Evolutionary conservation across 148 eudicot genomes (phyloP).

Genomic region (Chenopodium album): DNA sequence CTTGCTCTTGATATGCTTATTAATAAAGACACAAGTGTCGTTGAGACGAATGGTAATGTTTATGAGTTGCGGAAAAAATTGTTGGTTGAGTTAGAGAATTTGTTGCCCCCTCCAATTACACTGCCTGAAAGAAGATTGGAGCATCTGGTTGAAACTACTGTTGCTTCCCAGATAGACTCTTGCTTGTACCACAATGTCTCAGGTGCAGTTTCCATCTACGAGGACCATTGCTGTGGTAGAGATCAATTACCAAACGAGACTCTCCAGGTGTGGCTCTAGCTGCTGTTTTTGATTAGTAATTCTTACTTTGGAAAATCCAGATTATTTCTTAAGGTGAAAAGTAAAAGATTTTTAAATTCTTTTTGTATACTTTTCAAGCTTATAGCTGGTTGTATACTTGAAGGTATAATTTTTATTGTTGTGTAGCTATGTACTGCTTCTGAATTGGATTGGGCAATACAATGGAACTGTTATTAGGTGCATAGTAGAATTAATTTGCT

Average conservation of each 20-base stretch:
- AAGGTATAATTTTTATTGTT: neutral
- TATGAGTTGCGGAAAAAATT: conserved; percentile 43
- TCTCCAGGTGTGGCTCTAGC: conserved; percentile 58
- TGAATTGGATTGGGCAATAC: neutral
- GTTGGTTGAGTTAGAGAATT: conserved; percentile 52
- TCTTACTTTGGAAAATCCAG: neutral
- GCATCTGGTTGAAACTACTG: conserved; percentile 69
- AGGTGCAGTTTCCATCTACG: conserved; percentile 51
- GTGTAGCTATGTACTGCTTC: neutral
- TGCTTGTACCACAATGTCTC: conserved; percentile 72
- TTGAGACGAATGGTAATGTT: conserved; percentile 30
- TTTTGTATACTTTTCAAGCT: conserved; percentile 3
- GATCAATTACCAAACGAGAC: conserved; percentile 80
- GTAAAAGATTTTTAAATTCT: neutral
- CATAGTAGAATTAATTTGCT: neutral
- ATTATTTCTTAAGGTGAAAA: neutral
- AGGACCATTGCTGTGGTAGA: conserved; percentile 71
- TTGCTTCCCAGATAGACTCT: conserved; percentile 56
- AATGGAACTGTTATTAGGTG: neutral
- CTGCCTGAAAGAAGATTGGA: conserved; percentile 85
- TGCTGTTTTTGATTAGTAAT: conserved; percentile 5
- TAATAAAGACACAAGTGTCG: conserved; percentile 37
- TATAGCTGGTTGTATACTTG: neutral
- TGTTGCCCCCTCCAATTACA: conserved; percentile 70
- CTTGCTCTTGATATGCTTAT: conserved; percentile 63